Evolutionary conservation across 2,329 filamentous ascomycete species (phyloP).

Genomic region (Pseudogymnoascus sp.): DNA sequence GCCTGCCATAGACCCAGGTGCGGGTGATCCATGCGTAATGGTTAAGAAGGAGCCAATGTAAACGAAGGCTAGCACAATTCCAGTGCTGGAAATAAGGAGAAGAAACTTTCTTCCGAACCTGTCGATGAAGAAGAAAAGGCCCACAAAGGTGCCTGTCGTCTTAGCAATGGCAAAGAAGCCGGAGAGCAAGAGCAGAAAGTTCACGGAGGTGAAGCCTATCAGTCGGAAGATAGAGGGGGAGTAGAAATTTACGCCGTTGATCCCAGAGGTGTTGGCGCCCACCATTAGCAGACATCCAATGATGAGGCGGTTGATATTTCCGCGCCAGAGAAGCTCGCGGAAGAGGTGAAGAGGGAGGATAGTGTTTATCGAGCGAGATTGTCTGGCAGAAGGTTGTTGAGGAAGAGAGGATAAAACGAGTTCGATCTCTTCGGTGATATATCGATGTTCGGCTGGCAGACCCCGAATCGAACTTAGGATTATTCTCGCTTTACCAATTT

Average conservation of each 20-base stretch:
- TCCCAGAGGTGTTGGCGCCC: conserved; percentile 23
- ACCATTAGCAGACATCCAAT: conserved; percentile 21
- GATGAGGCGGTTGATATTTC: conserved; percentile 17
- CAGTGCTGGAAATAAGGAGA: conserved; percentile 5
- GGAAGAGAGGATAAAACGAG: neutral
- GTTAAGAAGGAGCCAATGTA: conserved; percentile 24
- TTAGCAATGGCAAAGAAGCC: conserved; percentile 13
- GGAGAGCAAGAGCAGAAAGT: conserved; percentile 18
- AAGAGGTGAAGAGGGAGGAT: neutral
- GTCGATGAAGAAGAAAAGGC: conserved; percentile 1
- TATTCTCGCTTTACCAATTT: neutral
- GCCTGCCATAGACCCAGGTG: conserved; percentile 13
- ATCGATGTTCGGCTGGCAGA: conserved; percentile 2
- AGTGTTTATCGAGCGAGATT: neutral
- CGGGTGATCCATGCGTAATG: conserved; percentile 13
- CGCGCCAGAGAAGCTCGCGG: conserved; percentile 19
- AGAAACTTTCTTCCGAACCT: conserved; percentile 7
- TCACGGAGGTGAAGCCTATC: conserved; percentile 21
- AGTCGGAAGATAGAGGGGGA: conserved; percentile 19
- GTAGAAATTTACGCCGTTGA: conserved; percentile 25
- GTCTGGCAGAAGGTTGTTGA: neutral
- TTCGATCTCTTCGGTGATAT: conserved; percentile 5
- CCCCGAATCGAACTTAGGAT: neutral
- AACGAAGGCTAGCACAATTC: conserved; percentile 16
- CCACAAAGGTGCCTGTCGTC: neutral